Base-by-base conservation (phyloP, 2,329 filamentous ascomycete genomes). In the Chrysoporthe cubensis region DNA sequence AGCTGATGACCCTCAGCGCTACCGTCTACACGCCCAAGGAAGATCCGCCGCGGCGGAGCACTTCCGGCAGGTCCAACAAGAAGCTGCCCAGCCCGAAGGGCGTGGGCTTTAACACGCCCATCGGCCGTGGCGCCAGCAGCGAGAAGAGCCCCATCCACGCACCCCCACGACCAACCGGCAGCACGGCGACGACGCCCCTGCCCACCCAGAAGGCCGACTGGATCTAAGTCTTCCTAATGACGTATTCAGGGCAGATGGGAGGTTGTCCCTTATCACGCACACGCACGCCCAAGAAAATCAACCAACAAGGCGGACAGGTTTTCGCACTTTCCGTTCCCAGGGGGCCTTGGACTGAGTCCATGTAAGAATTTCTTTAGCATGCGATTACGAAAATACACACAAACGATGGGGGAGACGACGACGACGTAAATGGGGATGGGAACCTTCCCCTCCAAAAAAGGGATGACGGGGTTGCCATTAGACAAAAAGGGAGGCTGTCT, bases 11-110 rank as follows among this genome's bases (percentile, higher is more conserved):
- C 1, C 78, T 88, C 2, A 86, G 81, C 67, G 83, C 87, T 2
- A 79, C 81, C 1, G 84, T 88, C 4, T 88, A 88, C 74, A 81
- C 78, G 66, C 83, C 84, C 0, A 42, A 52, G 9, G 62, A 54
- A 16, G 46, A 59, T 9, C 9, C 34, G 40, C 52, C 14, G 3
- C 57, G 59, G 34, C 75, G 78, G 32, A 81, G 76, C 64, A 74
- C 78, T 7, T 72, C 70, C 8, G 71, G 69, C 44, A 61, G 11
- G 43, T 52, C 71, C 68, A 11, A 52, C 44, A 76, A 74, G 11
- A 79, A 76, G 66, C 73, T 82, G 14, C 77, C 80, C 5, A 84
- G 81, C 67, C 81, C 81, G 1, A 79, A 74, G 69, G 81, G 81
- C 0, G 81, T 82, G 26, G 81, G 81, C 42, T 82, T 82, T 72